Evolutionary conservation across 768 basidiomycete species (phyloP).

Genomic region (Podaxis carcinomalis): DNA sequence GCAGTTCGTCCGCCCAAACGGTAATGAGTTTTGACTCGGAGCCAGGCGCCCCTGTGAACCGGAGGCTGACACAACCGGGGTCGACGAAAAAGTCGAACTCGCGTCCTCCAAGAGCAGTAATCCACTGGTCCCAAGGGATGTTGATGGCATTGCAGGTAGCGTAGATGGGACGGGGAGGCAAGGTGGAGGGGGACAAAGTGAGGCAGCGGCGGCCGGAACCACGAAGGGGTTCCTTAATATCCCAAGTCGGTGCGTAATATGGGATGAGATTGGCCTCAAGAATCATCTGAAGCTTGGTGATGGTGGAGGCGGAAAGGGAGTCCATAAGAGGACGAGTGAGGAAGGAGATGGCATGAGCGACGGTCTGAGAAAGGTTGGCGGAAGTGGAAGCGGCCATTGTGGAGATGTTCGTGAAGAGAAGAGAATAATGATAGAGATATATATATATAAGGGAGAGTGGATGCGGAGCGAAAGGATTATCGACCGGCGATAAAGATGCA

Average conservation of each 20-base stretch:
- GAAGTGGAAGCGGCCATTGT: slow-evolving; percentile 36
- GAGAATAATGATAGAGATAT: slow-evolving; percentile 12
- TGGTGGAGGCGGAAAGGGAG: slow-evolving; percentile 53
- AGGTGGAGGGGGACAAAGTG: slow-evolving; percentile 61
- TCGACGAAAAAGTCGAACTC: slow-evolving; percentile 82
- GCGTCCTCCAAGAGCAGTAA: slow-evolving; percentile 56
- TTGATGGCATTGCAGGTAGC: slow-evolving; percentile 64
- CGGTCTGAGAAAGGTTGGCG: slow-evolving; percentile 57
- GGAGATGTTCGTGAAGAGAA: slow-evolving; percentile 18
- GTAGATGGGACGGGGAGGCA: slow-evolving; percentile 70
- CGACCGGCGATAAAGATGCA: slow-evolving; percentile 56
- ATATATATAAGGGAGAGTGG: slow-evolving; percentile 8
- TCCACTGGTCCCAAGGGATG: slow-evolving; percentile 83
- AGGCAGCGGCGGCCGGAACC: slow-evolving; percentile 74
- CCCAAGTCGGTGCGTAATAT: slow-evolving; percentile 66
- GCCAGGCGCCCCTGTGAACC: slow-evolving; percentile 34
- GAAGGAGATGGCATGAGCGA: slow-evolving; percentile 72
- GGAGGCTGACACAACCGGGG: slow-evolving; percentile 73
- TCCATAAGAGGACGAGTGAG: slow-evolving; percentile 62
- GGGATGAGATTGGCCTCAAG: slow-evolving; percentile 73
- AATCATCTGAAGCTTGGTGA: slow-evolving; percentile 65
- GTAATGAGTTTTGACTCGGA: slow-evolving; percentile 40
- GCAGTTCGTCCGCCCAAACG: slow-evolving; percentile 61
- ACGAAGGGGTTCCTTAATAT: slow-evolving; percentile 55
- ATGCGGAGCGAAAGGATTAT: slow-evolving; percentile 34